Evolutionary conservation across 164 flowering plant species (phyloP).

Genomic region (Stephania japonica): DNA sequence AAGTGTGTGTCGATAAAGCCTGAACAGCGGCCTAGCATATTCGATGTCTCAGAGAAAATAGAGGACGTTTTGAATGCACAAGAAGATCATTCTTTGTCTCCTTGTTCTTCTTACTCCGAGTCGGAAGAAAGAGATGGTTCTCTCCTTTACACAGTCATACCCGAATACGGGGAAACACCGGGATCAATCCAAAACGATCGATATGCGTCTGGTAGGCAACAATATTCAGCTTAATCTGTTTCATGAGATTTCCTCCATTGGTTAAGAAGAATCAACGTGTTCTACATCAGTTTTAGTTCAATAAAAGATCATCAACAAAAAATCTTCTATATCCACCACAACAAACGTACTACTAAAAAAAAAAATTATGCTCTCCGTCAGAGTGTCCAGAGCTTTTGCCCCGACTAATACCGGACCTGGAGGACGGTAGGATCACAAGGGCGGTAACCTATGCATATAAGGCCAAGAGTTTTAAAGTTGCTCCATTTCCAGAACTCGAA

Average conservation of each 20-base stretch:
- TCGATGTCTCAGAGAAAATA: constrained; percentile 43
- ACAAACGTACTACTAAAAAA: too few relatives aligned
- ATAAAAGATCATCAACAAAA: neutral
- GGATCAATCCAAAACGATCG: constrained; percentile 18
- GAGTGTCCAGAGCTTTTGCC: too few relatives aligned
- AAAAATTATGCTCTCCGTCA: too few relatives aligned
- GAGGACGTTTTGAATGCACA: constrained; percentile 33
- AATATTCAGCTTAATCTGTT: neutral
- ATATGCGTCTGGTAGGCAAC: neutral
- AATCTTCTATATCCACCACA: too few relatives aligned
- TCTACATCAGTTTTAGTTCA: neutral
- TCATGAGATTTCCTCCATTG: neutral
- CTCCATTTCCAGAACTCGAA: too few relatives aligned
- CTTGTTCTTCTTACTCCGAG: constrained; percentile 17
- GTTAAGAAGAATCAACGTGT: neutral
- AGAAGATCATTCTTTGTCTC: constrained; percentile 26
- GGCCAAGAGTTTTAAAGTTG: too few relatives aligned
- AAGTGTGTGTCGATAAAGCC: constrained; percentile 40
- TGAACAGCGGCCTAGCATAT: constrained; percentile 35
- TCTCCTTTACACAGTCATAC: constrained; percentile 36
- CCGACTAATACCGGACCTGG: too few relatives aligned
- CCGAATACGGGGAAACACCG: constrained; percentile 46
- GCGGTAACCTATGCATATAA: too few relatives aligned
- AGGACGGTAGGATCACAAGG: too few relatives aligned
- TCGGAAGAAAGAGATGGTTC: constrained; percentile 23